A percentile compares a stretch with the other conserved stretches of the same genome.
phyloP scores from a whole-genome alignment of 176 grass and related monocot genomes.

The Eragrostis curvula region DNA sequence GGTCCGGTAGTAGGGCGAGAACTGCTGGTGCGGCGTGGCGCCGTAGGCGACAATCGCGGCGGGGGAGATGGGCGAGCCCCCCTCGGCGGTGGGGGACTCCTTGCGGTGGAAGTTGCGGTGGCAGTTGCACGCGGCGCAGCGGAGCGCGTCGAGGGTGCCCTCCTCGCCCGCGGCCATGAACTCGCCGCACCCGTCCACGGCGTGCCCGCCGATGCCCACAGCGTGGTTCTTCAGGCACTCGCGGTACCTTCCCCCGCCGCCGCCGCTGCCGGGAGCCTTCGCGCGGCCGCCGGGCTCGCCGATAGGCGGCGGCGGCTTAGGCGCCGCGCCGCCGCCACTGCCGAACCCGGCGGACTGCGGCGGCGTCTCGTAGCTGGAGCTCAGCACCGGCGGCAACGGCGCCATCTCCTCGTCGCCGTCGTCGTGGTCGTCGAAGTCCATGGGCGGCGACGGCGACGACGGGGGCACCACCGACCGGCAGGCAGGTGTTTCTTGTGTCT shows the following conservation, averaged over 20 bases:
- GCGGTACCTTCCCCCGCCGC: slow-evolving; percentile 53
- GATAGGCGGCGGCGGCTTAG: not conserved
- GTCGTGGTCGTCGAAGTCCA: slow-evolving; percentile 77
- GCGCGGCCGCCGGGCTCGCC: slow-evolving; percentile 3
- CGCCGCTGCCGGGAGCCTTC: slow-evolving; percentile 8
- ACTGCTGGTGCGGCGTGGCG: slow-evolving; percentile 49
- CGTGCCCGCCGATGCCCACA: slow-evolving; percentile 71
- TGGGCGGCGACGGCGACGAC: slow-evolving; percentile 38
- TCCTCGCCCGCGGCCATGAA: slow-evolving; percentile 83
- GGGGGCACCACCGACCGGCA: too few relatives aligned
- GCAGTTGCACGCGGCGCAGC: slow-evolving; percentile 86
- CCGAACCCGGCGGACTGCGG: not conserved
- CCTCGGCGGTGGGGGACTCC: slow-evolving; percentile 33
- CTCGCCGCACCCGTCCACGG: slow-evolving; percentile 88
- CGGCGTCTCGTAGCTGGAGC: slow-evolving; percentile 61
- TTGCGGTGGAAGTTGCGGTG: slow-evolving; percentile 93
- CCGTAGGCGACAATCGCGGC: slow-evolving; percentile 52
- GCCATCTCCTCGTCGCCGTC: slow-evolving; percentile 60
- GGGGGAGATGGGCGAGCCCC: slow-evolving; percentile 50
- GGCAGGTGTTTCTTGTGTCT: slow-evolving; percentile 27
- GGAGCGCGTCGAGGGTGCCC: slow-evolving; percentile 72
- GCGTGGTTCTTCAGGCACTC: slow-evolving; percentile 97
- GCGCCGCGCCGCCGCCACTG: slow-evolving; percentile 19
- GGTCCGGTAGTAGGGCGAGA: slow-evolving; percentile 67
- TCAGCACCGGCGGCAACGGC: slow-evolving; percentile 46